Evolutionary conservation across 2,329 filamentous ascomycete species (phyloP), one percentile per base, ranked within the genome.

Genomic region (Tolypocladium ovalisporum): DNA sequence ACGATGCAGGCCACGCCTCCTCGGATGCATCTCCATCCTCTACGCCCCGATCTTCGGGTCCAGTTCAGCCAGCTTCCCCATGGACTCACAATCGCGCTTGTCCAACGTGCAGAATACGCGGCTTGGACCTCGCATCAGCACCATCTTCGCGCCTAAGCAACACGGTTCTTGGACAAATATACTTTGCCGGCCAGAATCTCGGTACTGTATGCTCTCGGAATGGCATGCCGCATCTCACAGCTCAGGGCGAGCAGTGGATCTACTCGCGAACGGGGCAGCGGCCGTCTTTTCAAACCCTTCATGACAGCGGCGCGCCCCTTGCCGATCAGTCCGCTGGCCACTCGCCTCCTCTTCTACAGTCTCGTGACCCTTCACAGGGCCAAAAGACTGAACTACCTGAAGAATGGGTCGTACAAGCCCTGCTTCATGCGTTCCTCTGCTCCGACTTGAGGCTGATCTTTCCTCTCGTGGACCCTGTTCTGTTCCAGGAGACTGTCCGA

Each of bases 211-310:
- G 73, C 62, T 67, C 74, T 9, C 70, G 74, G 53, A 77, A 75
- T 17, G 77, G 79, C 8, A 73, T 81, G 1, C 79, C 79, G 0
- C 73, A 79, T 44, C 71, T 82, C 44, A 76, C 79, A 0, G 64
- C 69, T 0, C 70, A 76, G 17, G 78, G 79, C 7, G 73, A 72
- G 55, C 64, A 75, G 61, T 81, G 77, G 76, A 75, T 82, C 37
- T 68, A 72, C 35, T 67, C 75, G 15, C 70, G 72, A 34, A 76
- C 77, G 1, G 79, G 78, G 6, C 59, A 58, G 34, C 62, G 56
- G 61, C 63, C 56, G 12, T 57, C 61, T 10, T 69, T 68, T 51
- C 58, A 63, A 49, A 57, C 57, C 4, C 58, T 60, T 1, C 55
- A 37, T 8, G 51, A 22, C 24, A 27, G 19, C 4, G 27, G 42